Conservation (phyloP, 768 basidiomycete genomes). For the Termitomyces sp. region DNA sequence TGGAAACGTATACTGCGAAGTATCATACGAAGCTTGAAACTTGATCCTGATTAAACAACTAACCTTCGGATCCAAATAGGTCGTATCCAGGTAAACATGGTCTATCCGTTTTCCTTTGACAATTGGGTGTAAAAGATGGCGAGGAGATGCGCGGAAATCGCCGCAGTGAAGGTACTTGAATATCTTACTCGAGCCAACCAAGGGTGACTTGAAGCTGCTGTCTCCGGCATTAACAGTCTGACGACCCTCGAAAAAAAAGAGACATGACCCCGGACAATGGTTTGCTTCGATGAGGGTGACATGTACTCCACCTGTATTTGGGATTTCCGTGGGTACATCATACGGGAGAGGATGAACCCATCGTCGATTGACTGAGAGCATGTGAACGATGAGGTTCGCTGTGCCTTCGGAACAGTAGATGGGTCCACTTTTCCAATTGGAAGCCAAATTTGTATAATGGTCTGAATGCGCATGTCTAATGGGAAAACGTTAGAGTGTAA, state of each 20-base stretch:
- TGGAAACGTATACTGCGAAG: conserved; percentile 79
- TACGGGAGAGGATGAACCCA: conserved; percentile 89
- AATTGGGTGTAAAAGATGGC: conserved; percentile 80
- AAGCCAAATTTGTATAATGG: conserved; percentile 90
- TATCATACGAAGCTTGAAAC: neutral
- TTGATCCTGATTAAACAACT: neutral
- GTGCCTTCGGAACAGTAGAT: conserved; percentile 97
- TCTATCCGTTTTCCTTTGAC: conserved; percentile 81
- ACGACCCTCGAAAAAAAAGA: conserved; percentile 90
- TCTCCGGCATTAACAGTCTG: conserved; percentile 91
- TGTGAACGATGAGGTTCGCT: conserved; percentile 86
- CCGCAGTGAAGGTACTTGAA: conserved; percentile 97
- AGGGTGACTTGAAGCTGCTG: conserved; percentile 64
- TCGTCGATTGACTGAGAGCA: conserved; percentile 82
- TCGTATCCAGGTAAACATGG: conserved; percentile 91
- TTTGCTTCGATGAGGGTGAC: conserved; percentile 98
- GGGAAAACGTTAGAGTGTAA: conserved; percentile 10
- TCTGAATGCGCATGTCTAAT: conserved; percentile 93
- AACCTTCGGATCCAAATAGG: conserved; percentile 86
- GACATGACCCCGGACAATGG: conserved; percentile 93
- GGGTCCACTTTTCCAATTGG: conserved; percentile 84
- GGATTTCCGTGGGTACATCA: conserved; percentile 68
- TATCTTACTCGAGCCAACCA: conserved; percentile 58
- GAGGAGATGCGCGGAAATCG: conserved; percentile 87
- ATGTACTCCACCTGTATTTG: conserved; percentile 77